Evolutionary conservation across 441 rosid genomes (phyloP).

Genomic region (Biscutella laevigata): DNA sequence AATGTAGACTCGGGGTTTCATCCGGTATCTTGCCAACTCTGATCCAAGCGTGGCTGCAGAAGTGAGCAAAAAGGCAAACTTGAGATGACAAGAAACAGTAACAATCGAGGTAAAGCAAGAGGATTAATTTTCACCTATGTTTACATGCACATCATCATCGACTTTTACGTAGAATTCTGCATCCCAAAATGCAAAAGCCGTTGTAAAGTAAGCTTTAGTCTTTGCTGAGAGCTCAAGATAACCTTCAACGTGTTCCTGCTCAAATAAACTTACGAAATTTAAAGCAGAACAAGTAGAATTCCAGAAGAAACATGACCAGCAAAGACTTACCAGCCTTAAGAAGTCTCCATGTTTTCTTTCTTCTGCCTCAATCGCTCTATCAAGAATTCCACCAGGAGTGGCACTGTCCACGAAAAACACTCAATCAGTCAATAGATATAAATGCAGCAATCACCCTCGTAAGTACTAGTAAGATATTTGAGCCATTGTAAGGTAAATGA

Average conservation of each 20-base stretch:
- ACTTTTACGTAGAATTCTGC: too few species aligned
- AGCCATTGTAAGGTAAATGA: neutral
- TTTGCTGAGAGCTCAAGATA: constrained; percentile 89
- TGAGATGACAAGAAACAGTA: constrained; percentile 5
- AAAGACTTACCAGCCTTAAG: constrained; percentile 65
- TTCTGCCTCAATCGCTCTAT: constrained; percentile 89
- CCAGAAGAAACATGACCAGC: neutral
- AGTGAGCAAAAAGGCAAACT: neutral
- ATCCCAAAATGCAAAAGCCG: constrained; percentile 82
- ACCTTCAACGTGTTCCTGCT: constrained; percentile 87
- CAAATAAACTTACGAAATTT: constrained; percentile 5
- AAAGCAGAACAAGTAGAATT: neutral
- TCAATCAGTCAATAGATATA: neutral
- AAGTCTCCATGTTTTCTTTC: constrained; percentile 78
- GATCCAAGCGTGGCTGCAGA: constrained; percentile 64
- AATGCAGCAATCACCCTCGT: neutral
- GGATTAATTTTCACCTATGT: constrained; percentile 45
- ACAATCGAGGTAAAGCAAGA: neutral
- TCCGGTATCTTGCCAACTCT: constrained; percentile 51
- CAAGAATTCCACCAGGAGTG: constrained; percentile 83
- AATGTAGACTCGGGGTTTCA: constrained; percentile 60
- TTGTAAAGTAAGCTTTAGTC: constrained; percentile 67
- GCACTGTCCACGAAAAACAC: constrained; percentile 37
- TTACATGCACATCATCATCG: constrained; percentile 91
- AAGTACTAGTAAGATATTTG: neutral